Conservation (phyloP, 108 stramenopile species). For the Parietichytrium sp. region DNA sequence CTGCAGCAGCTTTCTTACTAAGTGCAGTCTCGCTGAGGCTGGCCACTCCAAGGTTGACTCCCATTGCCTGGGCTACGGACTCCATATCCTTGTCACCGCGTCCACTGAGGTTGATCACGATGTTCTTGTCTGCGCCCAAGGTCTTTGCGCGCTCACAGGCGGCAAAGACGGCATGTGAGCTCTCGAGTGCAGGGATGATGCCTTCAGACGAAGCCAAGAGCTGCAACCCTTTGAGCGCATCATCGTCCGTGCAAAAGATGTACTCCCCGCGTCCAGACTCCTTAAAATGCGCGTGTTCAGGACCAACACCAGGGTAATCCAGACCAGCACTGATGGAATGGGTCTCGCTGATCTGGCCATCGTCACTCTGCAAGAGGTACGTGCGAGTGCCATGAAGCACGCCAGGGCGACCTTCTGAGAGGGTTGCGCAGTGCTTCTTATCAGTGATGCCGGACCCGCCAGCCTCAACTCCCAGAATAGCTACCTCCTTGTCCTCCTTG, state of each 20-base stretch:
- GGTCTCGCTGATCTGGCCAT: slow-evolving; percentile 85
- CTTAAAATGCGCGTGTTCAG: slow-evolving; percentile 89
- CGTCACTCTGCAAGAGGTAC: slow-evolving; percentile 81
- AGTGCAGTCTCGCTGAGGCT: background rate
- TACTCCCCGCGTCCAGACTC: slow-evolving; percentile 84
- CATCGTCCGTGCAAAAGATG: slow-evolving; percentile 79
- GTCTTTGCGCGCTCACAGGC: slow-evolving; percentile 84
- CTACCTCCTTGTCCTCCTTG: slow-evolving; percentile 75
- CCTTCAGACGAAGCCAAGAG: slow-evolving; percentile 85
- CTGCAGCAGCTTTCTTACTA: background rate
- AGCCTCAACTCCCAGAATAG: slow-evolving; percentile 87
- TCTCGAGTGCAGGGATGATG: slow-evolving; percentile 91
- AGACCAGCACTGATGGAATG: slow-evolving; percentile 89
- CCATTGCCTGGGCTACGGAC: slow-evolving; percentile 85
- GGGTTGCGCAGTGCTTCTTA: slow-evolving; percentile 83
- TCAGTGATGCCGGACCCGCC: slow-evolving; percentile 76
- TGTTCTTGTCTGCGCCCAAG: slow-evolving; percentile 76
- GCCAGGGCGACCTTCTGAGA: slow-evolving; percentile 83
- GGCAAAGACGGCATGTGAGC: slow-evolving; percentile 85
- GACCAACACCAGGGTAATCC: slow-evolving; percentile 95
- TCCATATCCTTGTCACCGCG: slow-evolving; percentile 98
- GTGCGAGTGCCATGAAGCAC: slow-evolving; percentile 90
- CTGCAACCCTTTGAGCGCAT: slow-evolving; percentile 87
- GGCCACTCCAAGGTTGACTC: slow-evolving; percentile 64
- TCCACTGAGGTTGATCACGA: slow-evolving; percentile 89